Conservation (phyloP, 2,329 filamentous ascomycete species). For the Aureobasidium mangrovei region DNA sequence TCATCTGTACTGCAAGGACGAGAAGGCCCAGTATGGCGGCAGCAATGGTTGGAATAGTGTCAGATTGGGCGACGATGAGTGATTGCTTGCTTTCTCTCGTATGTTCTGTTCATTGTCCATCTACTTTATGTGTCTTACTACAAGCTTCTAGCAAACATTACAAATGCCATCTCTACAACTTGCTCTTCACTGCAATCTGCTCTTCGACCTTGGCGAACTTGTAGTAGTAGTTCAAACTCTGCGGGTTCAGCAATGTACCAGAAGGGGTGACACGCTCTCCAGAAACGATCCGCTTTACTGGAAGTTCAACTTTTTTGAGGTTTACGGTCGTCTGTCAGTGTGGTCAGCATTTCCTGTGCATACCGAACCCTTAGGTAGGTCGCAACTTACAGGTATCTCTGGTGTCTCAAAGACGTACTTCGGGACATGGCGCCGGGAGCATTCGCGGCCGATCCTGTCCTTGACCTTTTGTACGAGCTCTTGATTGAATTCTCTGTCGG, state of each 20-base stretch:
- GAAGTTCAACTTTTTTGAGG: conserved; percentile 75
- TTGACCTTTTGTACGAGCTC: conserved; percentile 52
- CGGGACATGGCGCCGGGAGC: conserved; percentile 68
- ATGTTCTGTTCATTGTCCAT: neutral
- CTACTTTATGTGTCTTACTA: too few species aligned
- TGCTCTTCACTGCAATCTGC: conserved; percentile 40
- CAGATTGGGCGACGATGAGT: conserved; percentile 5
- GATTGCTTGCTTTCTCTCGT: neutral
- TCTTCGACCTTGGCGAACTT: conserved; percentile 66
- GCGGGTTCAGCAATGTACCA: conserved; percentile 67
- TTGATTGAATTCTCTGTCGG: conserved; percentile 47
- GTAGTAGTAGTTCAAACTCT: conserved; percentile 70
- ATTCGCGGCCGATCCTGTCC: conserved; percentile 54
- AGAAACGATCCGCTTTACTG: conserved; percentile 75
- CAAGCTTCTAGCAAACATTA: too few species aligned
- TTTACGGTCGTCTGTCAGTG: conserved; percentile 62
- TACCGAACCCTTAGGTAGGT: neutral
- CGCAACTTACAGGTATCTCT: conserved; percentile 61
- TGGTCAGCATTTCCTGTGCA: neutral
- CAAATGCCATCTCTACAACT: conserved; percentile 31
- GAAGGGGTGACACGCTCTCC: conserved; percentile 65
- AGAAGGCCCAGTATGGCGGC: neutral
- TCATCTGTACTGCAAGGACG: conserved; percentile 10
- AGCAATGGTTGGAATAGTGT: neutral
- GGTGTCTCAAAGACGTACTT: conserved; percentile 70